These are phyloP conservation scores for Elsinoe perseae DNA, from an alignment of 2,329 filamentous ascomycete species.

Conservation along the genomic window DNA sequence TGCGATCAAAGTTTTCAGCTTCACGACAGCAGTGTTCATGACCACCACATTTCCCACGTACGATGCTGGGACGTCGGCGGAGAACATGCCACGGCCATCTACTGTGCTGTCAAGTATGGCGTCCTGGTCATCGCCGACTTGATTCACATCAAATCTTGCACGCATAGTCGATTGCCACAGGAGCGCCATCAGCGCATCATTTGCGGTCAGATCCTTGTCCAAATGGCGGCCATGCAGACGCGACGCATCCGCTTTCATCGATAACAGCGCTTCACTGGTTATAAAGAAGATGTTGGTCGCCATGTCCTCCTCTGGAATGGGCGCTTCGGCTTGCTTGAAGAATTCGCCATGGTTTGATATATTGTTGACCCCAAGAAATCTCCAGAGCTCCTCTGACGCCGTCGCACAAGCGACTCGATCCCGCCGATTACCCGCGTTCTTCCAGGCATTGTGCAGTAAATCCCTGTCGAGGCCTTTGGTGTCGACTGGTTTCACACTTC, in stretches of 20 bases:
- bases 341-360: no score
- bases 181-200: neutral
- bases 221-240: neutral
- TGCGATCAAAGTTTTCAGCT: neutral
- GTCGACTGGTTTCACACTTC: no score
- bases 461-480: no score
- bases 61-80: neutral
- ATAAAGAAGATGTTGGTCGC: no score
- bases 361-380: no score
- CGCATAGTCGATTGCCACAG: neutral
- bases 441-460: no score
- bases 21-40: neutral
- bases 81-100: neutral
- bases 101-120: neutral
- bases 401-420: no score
- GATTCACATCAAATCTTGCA: neutral
- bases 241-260: neutral
- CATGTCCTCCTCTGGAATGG: no score
- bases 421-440: no score
- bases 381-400: no score
- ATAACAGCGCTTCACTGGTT: neutral
- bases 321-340: no score
- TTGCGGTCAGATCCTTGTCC: neutral
- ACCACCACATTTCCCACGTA: neutral
- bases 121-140: neutral